Percentiles rank a stretch among this genome's conserved stretches.
Conservation (phyloP, 2,329 filamentous ascomycete genomes). For the Pseudocercospora fuligena region DNA sequence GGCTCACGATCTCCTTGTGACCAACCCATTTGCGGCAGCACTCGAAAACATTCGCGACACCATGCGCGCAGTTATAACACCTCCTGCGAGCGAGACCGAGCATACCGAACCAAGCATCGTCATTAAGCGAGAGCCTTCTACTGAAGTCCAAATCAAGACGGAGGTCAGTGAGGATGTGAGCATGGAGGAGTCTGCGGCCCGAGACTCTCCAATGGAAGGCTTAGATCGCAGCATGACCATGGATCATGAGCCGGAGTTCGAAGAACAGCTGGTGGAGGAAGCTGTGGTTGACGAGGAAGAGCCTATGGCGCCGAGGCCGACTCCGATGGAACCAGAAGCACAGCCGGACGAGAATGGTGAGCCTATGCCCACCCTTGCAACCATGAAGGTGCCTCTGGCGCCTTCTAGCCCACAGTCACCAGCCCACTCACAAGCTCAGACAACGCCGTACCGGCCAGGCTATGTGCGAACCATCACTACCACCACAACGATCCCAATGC, state of each 20-base stretch:
- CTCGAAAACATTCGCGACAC: slow-evolving; percentile 27
- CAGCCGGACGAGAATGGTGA: slow-evolving; percentile 17
- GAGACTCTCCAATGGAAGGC: slow-evolving; percentile 22
- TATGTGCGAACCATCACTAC: slow-evolving; percentile 52
- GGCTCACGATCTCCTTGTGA: slow-evolving; percentile 10
- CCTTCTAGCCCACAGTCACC: slow-evolving; percentile 46
- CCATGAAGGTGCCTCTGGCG: slow-evolving; percentile 39
- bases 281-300: slow-evolving; percentile 27
- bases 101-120: slow-evolving; percentile 36
- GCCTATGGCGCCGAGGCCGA: slow-evolving; percentile 25
- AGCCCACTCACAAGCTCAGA: slow-evolving; percentile 27
- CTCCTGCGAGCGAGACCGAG: slow-evolving; percentile 67
- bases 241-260: slow-evolving; percentile 19
- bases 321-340: slow-evolving; percentile 23
- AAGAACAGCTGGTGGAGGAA: slow-evolving; percentile 21
- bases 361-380: slow-evolving; percentile 11
- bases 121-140: slow-evolving; percentile 12
- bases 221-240: slow-evolving; percentile 36
- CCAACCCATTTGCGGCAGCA: slow-evolving; percentile 25
- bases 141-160: slow-evolving; percentile 17
- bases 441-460: slow-evolving; percentile 33
- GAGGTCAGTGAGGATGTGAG: slow-evolving; percentile 22
- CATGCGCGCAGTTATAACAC: slow-evolving; percentile 56
- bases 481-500: slow-evolving; percentile 54
- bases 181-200: slow-evolving; percentile 19